Evolutionary conservation across 495 filamentous ascomycete genomes (phyloP).

Genomic region (Tuber microsphaerosporum): DNA sequence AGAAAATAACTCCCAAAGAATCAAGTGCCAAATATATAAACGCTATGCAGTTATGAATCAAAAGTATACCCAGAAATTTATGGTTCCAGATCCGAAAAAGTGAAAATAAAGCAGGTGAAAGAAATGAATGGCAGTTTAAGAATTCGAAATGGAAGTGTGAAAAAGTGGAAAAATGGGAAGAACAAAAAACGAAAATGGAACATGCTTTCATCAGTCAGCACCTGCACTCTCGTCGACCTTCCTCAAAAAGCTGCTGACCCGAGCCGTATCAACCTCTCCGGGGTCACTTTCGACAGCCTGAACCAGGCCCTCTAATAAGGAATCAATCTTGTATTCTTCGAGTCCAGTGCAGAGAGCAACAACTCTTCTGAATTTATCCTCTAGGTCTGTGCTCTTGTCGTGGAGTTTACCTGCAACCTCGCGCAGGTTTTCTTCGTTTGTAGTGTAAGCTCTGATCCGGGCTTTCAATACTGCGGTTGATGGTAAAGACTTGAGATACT

Average conservation of each 20-base stretch:
- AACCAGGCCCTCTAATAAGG: conserved; percentile 54
- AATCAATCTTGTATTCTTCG: conserved; percentile 57
- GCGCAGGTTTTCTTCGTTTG: conserved; percentile 47
- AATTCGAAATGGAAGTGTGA: background rate
- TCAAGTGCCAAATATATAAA: conserved; percentile 2
- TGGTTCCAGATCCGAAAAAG: background rate
- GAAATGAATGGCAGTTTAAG: background rate
- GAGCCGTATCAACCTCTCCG: conserved; percentile 58
- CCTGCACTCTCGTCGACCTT: conserved; percentile 53
- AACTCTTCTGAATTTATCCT: conserved; percentile 62
- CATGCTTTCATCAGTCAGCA: conserved; percentile 25
- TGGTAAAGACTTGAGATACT: conserved; percentile 31
- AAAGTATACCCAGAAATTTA: conserved; percentile 1
- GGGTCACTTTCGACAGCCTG: conserved; percentile 68
- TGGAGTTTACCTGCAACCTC: conserved; percentile 50
- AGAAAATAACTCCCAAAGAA: background rate
- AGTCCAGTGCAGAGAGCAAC: conserved; percentile 63
- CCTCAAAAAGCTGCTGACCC: conserved; percentile 65
- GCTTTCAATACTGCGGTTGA: conserved; percentile 32
- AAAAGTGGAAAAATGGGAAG: background rate
- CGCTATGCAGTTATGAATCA: background rate
- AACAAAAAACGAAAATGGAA: background rate
- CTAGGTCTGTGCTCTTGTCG: conserved; percentile 57
- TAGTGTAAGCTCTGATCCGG: conserved; percentile 47
- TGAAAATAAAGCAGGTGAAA: background rate